phyloP scores from a whole-genome alignment of 164 flowering plant genomes.

The Berberis thunbergii region DNA sequence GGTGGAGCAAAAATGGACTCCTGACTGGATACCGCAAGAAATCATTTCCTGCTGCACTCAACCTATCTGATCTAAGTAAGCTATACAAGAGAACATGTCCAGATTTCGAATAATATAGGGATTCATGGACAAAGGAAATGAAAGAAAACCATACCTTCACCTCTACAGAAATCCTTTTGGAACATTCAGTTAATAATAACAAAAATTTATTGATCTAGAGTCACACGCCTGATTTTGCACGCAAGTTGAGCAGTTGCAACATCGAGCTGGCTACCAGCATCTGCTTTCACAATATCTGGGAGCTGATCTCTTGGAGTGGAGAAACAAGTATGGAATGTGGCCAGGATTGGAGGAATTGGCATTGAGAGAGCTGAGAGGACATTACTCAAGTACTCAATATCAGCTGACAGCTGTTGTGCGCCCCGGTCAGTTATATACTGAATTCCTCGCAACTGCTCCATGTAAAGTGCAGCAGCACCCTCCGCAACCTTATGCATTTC shows the following conservation, averaged over 20 bases:
- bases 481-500: conserved; percentile 66
- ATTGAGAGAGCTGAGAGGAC: conserved; percentile 91
- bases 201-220: conserved; percentile 36
- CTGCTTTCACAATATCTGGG: conserved; percentile 65
- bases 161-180: too few species aligned
- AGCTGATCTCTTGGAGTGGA: conserved; percentile 80
- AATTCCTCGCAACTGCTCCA: conserved; percentile 89
- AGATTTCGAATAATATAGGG: too few species aligned
- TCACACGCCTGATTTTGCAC: conserved; percentile 77
- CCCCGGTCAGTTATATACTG: conserved; percentile 86
- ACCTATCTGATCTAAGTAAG: too few species aligned
- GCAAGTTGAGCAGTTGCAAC: conserved; percentile 77
- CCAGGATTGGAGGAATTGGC: conserved; percentile 69
- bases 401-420: conserved; percentile 84
- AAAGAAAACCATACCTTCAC: too few species aligned
- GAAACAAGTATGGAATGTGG: conserved; percentile 79
- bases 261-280: conserved; percentile 64
- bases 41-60: too few species aligned
- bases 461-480: conserved; percentile 88
- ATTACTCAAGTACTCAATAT: conserved; percentile 89
- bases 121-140: too few species aligned
- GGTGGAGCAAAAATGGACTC: too few species aligned
- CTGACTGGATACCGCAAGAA: too few species aligned
- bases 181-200: too few species aligned
- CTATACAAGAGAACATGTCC: too few species aligned